phyloP scores from a whole-genome alignment of 352 stramenopile genomes.

The Pythium biforme region DNA sequence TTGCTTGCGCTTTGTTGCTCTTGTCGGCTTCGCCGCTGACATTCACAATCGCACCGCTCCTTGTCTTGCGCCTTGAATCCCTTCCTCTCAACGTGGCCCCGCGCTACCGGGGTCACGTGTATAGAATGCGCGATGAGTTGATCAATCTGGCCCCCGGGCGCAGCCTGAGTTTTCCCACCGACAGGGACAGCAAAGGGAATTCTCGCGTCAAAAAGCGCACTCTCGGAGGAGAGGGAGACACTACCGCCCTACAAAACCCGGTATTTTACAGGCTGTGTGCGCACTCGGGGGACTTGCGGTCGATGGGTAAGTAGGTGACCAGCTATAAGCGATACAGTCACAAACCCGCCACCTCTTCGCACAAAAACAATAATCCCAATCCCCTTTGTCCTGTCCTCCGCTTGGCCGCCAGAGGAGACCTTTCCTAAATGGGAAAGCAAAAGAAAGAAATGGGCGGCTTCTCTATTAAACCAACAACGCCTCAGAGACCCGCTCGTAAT shows the following conservation, averaged over 20 bases:
- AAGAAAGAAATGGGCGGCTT: no score
- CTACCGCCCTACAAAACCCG: background rate
- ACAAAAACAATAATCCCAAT: background rate
- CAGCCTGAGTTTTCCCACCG: conserved; percentile 9
- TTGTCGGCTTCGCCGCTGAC: no score
- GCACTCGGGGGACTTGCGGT: background rate
- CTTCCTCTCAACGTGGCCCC: conserved; percentile 2
- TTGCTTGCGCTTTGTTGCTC: background rate
- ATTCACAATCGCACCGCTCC: background rate
- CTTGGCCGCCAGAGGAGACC: background rate
- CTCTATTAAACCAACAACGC: no score
- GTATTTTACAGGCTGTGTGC: background rate
- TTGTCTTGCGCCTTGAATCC: background rate
- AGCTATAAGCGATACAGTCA: background rate
- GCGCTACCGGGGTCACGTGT: conserved; percentile 1
- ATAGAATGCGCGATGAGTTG: conserved; percentile 5
- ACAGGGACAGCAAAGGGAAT: background rate
- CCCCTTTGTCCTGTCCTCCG: background rate
- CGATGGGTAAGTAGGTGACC: background rate
- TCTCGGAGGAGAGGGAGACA: background rate
- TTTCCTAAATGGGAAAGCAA: background rate
- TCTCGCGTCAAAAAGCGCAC: background rate
- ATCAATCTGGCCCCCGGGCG: conserved; percentile 6
- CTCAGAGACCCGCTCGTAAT: no score
- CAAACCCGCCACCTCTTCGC: background rate